phyloP scores from a whole-genome alignment of 768 basidiomycete genomes.

The Leucocoprinus birnbaumii region DNA sequence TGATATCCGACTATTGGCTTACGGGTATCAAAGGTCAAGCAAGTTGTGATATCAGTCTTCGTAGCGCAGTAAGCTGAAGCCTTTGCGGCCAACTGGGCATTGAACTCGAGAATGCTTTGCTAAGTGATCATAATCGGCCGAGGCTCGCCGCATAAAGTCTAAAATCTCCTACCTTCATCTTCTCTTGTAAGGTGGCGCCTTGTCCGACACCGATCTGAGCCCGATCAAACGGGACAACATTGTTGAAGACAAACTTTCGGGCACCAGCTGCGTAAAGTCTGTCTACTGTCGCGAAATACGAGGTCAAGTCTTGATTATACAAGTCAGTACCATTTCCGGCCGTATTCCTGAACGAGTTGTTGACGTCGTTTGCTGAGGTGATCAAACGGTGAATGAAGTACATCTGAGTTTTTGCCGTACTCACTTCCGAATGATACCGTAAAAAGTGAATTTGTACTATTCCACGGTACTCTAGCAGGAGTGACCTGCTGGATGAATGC shows the following conservation, averaged over 20 bases:
- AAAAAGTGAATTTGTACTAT: constrained; percentile 16
- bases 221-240: constrained; percentile 21
- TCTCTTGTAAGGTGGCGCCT: constrained; percentile 16
- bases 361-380: constrained; percentile 20
- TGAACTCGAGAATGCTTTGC: constrained; percentile 20
- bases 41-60: constrained; percentile 15
- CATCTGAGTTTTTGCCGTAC: background rate
- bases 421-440: constrained; percentile 21
- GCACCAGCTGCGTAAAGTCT: constrained; percentile 19
- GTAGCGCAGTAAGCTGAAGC: constrained; percentile 16
- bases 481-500: constrained; percentile 17
- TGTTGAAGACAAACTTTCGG: constrained; percentile 21
- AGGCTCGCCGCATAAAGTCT: background rate
- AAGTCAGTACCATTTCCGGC: constrained; percentile 17
- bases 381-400: too few species aligned
- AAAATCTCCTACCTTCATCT: constrained; percentile 14
- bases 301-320: constrained; percentile 16
- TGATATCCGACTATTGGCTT: background rate
- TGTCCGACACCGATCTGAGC: constrained; percentile 16
- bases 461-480: constrained; percentile 18
- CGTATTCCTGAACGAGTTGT: constrained; percentile 16
- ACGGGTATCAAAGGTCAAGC: constrained; percentile 20
- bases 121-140: background rate
- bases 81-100: constrained; percentile 16
- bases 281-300: constrained; percentile 19